Evolutionary conservation across 208 protist species (phyloP), one percentile per base, ranked within the genome.

Genomic region (Trypanosoma conorhini): DNA sequence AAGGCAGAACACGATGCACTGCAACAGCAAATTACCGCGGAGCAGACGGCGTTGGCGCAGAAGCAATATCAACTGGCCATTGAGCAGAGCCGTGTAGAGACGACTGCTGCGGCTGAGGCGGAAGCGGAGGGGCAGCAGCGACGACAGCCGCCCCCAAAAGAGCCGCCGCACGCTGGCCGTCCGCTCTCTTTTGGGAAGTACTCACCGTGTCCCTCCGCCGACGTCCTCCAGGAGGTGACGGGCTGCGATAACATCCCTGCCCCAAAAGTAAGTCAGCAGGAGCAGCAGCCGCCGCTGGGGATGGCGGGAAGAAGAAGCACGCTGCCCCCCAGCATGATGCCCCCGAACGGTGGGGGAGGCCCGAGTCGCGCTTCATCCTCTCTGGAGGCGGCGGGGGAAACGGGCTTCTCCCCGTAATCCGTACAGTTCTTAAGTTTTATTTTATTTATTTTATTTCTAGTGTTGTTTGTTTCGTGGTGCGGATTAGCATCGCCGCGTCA

Each of bases 1-100:
- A 72, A 48, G 55, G 57, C 52, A 1, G 22, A 60, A 46, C 30
- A 66, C 33, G 35, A 42, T 42, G 48, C 15, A 24, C 54, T 66
- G 54, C 66, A 69, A 33, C 46, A 70, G 31, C 26, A 62, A 28
- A 56, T 78, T 60, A 19, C 63, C 1, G 31, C 51, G 15, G 48
- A 71, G 58, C 79, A 80, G 70, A 61, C 61, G 19, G 55, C 50
- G 28, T 72, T 82, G 22, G 42, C 56, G 33, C 50, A 77, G 58
- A 60, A 52, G 33, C 52, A 77, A 42, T 56, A 59, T 26, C 62
- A 40, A 8, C 7, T 67, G 31, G 61, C 52, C 33, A 22, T 35
- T 68, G 63, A 68, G n/a, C n/a, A 52, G 13, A 51, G n/a, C 7
- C 40, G 38, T 10, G 19, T 51, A 40, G 38, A 52, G 59, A 28